Evolutionary conservation across 495 filamentous ascomycete genomes (phyloP).

Genomic region (Aspergillus affinis): DNA sequence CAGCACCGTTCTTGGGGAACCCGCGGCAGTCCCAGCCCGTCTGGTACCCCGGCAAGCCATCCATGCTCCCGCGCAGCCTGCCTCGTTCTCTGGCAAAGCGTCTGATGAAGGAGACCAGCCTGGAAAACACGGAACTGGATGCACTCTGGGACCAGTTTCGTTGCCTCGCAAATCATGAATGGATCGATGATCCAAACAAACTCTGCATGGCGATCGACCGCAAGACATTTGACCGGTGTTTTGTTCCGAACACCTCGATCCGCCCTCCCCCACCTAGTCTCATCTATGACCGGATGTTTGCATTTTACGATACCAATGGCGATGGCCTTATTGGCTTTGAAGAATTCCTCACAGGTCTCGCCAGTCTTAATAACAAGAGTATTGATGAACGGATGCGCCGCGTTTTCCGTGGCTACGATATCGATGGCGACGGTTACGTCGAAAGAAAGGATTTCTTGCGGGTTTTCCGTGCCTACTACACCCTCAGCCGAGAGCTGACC

Average conservation of each 20-base stretch:
- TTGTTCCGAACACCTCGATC: slow-evolving; percentile 77
- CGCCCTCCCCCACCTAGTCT: slow-evolving; percentile 78
- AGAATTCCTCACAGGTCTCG: slow-evolving; percentile 84
- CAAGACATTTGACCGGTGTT: slow-evolving; percentile 84
- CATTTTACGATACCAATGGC: slow-evolving; percentile 88
- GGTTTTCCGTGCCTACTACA: slow-evolving; percentile 88
- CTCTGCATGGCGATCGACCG: slow-evolving; percentile 83
- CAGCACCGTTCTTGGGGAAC: slow-evolving; percentile 65
- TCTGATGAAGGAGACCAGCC: slow-evolving; percentile 68
- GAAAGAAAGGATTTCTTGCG: slow-evolving; percentile 86
- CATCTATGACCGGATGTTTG: slow-evolving; percentile 93
- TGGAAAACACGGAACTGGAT: slow-evolving; percentile 81
- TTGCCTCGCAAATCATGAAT: slow-evolving; percentile 83
- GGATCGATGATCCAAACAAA: slow-evolving; percentile 75
- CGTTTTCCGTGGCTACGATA: slow-evolving; percentile 88
- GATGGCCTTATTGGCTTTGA: slow-evolving; percentile 91
- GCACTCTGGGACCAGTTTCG: slow-evolving; percentile 96
- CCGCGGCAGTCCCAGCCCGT: slow-evolving; percentile 70
- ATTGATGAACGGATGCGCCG: slow-evolving; percentile 63
- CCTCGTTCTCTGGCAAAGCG: slow-evolving; percentile 60
- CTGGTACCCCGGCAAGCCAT: slow-evolving; percentile 89
- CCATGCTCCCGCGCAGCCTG: slow-evolving; percentile 61
- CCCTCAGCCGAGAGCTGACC: slow-evolving; percentile 80
- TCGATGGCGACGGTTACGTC: slow-evolving; percentile 86
- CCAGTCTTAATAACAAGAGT: slow-evolving; percentile 71